Base-by-base conservation (phyloP, 768 basidiomycete species). In the Russula sp. region DNA sequence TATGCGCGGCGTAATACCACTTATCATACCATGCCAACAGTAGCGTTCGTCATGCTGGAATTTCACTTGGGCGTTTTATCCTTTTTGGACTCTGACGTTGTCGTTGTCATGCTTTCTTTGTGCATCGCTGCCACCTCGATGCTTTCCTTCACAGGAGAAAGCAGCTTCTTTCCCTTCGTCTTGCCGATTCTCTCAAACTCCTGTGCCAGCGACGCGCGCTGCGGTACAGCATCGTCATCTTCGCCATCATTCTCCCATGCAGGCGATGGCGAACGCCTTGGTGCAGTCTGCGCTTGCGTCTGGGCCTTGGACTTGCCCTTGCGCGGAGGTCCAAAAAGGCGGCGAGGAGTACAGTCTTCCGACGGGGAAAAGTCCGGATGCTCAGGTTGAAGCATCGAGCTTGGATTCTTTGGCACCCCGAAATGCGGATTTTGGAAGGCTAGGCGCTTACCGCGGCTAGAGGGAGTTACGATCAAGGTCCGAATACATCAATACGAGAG, bases 321-420 rank as follows among this genome's bases (percentile, higher is more conserved):
- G 42, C 27, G 52, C 10, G 48, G 34, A 31, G 62, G 47, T n/a
- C 48, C 61, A 39, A 68, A 68, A 35, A 68, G 62, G 20, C 62
- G 54, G 9, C 67, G 65, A 6, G 67, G 67, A 4, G 65, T 66
- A 34, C 67, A 68, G 45, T 66, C 59, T 44, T 68, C 67, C 5
- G 61, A 56, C 4, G 67, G 67, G 27, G 66, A 66, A 42, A 66
- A 68, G 40, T 68, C 67, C 14, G 67, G 67, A 32, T 68, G 67
- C 10, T 63, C 62, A 2, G 58, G 55, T 7, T 59, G 55, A 31
- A 68, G 67, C 50, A 10, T 45, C 27, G 67, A 57, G 22, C 65
- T 65, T 34, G 67, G 16, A 31, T 63, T 58, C 34, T 51, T 58
- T 1, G 50, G 27, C 9, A 51, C 65, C 18, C 62, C 62, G 27